These are phyloP conservation scores for Takashimella tepidaria DNA, from an alignment of 1,284 basidiomycete genomes.

Conservation along the genomic window DNA sequence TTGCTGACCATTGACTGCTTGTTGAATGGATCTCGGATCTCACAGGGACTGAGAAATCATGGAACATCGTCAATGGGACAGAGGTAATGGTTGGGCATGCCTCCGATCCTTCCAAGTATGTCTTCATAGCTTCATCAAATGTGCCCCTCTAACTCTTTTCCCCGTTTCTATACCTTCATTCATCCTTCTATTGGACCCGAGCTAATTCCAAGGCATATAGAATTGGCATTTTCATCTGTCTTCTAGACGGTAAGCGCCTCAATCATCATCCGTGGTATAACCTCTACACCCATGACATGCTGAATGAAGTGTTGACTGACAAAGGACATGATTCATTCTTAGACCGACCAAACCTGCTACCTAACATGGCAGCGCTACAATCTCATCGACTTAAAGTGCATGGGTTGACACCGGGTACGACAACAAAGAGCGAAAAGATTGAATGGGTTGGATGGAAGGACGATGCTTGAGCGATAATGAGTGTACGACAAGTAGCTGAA, in stretches of 20 bases:
- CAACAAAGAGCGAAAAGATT: conserved; percentile 8
- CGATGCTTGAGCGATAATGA: no score
- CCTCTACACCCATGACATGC: background rate
- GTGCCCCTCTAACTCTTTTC: no score
- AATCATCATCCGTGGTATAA: background rate
- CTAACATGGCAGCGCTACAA: conserved; percentile 21
- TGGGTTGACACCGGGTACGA: conserved; percentile 15
- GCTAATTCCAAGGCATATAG: conserved; percentile 1
- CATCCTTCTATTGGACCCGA: background rate
- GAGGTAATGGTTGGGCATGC: conserved; percentile 12
- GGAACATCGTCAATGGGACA: background rate
- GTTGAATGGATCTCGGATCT: no score
- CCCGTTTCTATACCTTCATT: no score
- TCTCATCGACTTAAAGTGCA: conserved; percentile 23
- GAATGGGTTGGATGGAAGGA: conserved; percentile 31
- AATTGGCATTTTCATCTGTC: conserved; percentile 28
- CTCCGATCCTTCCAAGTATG: conserved; percentile 21
- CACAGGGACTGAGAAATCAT: background rate
- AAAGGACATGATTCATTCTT: background rate
- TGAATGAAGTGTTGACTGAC: no score
- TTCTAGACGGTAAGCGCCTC: conserved; percentile 22
- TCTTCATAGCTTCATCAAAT: no score
- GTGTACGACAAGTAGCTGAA: no score
- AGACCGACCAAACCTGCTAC: conserved; percentile 29
- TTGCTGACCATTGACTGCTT: no score